Base-by-base conservation (phyloP, 164 flowering plant species). In the Chimonanthus praecox region DNA sequence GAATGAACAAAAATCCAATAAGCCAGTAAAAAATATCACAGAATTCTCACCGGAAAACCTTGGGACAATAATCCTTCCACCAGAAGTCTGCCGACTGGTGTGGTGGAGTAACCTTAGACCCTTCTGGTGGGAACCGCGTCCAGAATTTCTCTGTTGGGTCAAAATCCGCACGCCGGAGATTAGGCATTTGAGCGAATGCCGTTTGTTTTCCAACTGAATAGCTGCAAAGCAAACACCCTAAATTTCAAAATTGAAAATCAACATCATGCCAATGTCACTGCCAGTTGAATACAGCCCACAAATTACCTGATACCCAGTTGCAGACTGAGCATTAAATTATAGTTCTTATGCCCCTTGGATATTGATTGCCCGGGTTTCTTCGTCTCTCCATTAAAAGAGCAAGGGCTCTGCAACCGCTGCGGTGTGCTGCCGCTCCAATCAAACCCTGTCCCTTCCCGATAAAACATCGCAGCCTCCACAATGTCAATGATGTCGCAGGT, bases 401-500 rank as follows among this genome's bases (percentile, higher is more conserved):
- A 74, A 44, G 80, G 78, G 46, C 72, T 67, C 71, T 74, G 69
- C 67, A 48, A 48, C 43, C 43, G 20, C 70, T 54, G 54, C 7
- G 47, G 47, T 3, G 4, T 64, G 33, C 73, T 60, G 78, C 64
- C 3, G 64, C 84, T 45, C 33, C 44, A 62, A 64, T 64, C 74
- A 10, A 51, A 50, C 20, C 20, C 64, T 10, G 79, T 74, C 9
- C 84, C 87, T 16, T 84, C 88, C 7, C 87, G 64, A 72, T 87
- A 89, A 64, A 88, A 83, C 91, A 83, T 82, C 0, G 88, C 82
- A 0, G 94, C 88, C 74, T 88, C 90, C 72, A 88, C 90, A 87
- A 83, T 87, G 77, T 90, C 94, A n/a, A 91, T 72, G 10, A 90
- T 92, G 77, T 90, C 94, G 74, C 94, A 90, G 51, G 97, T 92